Conservation (phyloP, 345 rosid genomes). For the Draba incana region DNA sequence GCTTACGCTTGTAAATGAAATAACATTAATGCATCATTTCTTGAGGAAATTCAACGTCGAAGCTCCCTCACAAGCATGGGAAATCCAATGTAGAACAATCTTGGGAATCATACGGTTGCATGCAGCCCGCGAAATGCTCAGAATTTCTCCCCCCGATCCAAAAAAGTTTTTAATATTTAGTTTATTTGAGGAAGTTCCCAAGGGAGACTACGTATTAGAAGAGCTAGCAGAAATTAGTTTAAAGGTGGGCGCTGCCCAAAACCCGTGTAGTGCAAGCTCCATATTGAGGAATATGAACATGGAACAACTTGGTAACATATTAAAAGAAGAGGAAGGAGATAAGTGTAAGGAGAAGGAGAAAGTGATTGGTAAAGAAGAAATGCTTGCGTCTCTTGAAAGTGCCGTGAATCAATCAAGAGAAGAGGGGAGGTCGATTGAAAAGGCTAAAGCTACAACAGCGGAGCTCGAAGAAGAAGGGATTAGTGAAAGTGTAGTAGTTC, state of each 20-base stretch:
- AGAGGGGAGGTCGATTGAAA: conserved; percentile 58
- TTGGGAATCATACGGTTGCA: conserved; percentile 83
- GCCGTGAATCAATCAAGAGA: conserved; percentile 61
- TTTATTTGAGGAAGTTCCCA: conserved; percentile 77
- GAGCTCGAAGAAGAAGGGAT: conserved; percentile 80
- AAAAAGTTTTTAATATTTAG: conserved; percentile 79
- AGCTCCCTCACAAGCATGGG: conserved; percentile 66
- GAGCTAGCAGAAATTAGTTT: conserved; percentile 65
- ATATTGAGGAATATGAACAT: conserved; percentile 65
- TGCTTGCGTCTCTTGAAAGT: conserved; percentile 53
- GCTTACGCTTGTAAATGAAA: conserved; percentile 74
- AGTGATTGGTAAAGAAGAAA: conserved; percentile 30
- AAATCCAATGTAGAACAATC: conserved; percentile 79
- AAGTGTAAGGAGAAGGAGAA: conserved; percentile 33
- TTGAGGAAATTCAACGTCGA: conserved; percentile 53
- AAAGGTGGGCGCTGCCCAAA: conserved; percentile 49
- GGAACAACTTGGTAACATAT: conserved; percentile 38
- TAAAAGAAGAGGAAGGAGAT: conserved; percentile 44
- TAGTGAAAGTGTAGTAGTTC: conserved; percentile 58
- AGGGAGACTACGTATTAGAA: conserved; percentile 83
- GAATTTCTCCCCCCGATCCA: conserved; percentile 78
- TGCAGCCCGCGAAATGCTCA: conserved; percentile 87
- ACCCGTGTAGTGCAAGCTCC: conserved; percentile 71
- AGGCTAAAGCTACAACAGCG: conserved; percentile 68
- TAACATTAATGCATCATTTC: conserved; percentile 76